phyloP scores from a whole-genome alignment of 192 early-diverging fungal species.

The Funneliformis geosporum region DNA sequence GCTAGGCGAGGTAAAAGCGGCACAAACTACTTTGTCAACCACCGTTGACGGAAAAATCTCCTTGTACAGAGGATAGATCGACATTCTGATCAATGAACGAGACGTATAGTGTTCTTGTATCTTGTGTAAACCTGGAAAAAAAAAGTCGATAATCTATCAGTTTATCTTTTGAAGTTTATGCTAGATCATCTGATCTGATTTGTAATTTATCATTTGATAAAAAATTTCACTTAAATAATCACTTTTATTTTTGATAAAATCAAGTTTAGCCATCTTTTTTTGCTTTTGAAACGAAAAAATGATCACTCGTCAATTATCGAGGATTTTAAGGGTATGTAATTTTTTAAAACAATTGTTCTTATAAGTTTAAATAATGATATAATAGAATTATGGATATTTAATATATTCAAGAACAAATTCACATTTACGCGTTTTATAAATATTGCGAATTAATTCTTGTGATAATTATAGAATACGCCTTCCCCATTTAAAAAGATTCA shows the following conservation, averaged over 20 bases:
- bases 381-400: no score
- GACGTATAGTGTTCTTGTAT: no score
- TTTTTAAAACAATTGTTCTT: not conserved
- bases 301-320: constrained; percentile 5
- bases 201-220: not conserved
- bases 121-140: no score
- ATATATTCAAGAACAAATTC: no score
- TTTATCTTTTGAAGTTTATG: no score
- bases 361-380: no score
- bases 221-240: no score
- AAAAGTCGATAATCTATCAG: no score
- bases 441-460: not conserved
- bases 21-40: constrained; percentile 61
- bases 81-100: constrained; percentile 32
- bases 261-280: not conserved
- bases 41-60: constrained; percentile 64
- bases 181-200: not conserved
- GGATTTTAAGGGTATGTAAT: not conserved
- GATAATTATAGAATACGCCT: not conserved
- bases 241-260: no score
- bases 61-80: constrained; percentile 58
- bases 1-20: constrained; percentile 61
- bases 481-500: not conserved
- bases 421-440: not conserved
- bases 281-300: not conserved